Evolutionary conservation across 371 early-diverging fungal species (phyloP), one percentile per base, ranked within the genome.

Genomic region (Hamiltosporidium magnivora): DNA sequence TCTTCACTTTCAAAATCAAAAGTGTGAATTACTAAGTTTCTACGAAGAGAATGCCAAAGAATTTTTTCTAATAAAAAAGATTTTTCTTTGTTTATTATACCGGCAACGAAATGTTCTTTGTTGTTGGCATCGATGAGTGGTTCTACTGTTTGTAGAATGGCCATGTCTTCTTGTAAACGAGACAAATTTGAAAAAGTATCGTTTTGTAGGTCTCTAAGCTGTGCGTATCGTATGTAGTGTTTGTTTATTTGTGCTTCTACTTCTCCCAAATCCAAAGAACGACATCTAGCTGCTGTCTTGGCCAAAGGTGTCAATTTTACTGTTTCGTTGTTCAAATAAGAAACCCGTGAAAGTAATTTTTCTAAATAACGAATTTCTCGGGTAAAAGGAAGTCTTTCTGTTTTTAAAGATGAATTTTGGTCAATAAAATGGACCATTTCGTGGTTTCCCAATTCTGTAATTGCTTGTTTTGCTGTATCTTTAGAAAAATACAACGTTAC

Each of bases 401-500:
- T 44, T 58, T 62, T 58, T 38, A 68, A 54, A 2, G 43, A 54
- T 8, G 38, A 36, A 46, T 69, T 67, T 25, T 72, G 52, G 53
- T 72, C 64, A 37, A 8, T 62, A 54, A 81, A 72, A 49, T 81
- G 79, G 1, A 78, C 40, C 9, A 79, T 63, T 6, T 72, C 73
- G 9, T 61, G 44, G 8, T 71, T 59, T 43, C 77, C 81, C 11
- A 81, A 43, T 44, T 73, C 73, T 39, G 72, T 71, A n/a, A 81
- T 25, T 9, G 68, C 68, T 38, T 68, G 59, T 62, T 75, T 64
- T 12, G 69, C 56, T 2, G 65, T 76, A 58, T 79, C 75, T 46
- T 70, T 72, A 9, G 72, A 70, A 53, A 81, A 66, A 68, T 79
- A 81, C n/a, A 81, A 41, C 3, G 64, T 37, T 3, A 79, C 60